A percentile compares a stretch with the other conserved stretches of the same genome.
Evolutionary conservation across 176 grass and related monocot genomes (phyloP).

Genomic region (Calamus simplicifolius): DNA sequence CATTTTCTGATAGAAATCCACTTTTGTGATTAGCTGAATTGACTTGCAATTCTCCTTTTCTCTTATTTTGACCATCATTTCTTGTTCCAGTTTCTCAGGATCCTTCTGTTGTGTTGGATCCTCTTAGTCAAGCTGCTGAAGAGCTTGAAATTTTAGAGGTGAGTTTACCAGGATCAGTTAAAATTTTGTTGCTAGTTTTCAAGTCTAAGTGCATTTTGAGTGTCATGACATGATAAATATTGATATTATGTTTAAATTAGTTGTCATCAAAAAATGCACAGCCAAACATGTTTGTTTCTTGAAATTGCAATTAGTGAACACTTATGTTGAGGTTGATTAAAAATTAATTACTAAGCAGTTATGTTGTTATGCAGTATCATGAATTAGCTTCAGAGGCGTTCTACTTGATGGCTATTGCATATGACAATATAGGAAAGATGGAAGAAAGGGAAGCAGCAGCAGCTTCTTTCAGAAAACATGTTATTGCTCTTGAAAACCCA

Average conservation of each 20-base stretch:
- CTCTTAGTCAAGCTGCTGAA: conserved; percentile 68
- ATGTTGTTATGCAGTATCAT: conserved; percentile 43
- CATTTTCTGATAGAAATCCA: no score
- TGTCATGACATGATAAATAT: neutral
- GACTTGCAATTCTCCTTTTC: neutral
- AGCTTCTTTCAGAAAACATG: conserved; percentile 51
- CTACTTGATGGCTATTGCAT: conserved; percentile 72
- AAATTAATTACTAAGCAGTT: no score
- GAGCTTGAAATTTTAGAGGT: conserved; percentile 88
- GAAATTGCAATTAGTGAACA: no score
- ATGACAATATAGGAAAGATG: conserved; percentile 43
- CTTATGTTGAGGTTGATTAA: no score
- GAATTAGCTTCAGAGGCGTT: conserved; percentile 82
- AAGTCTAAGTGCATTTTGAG: neutral
- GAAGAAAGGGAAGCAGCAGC: conserved; percentile 67
- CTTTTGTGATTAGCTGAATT: neutral
- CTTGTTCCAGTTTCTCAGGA: conserved; percentile 46
- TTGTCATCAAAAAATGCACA: no score
- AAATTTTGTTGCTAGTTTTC: neutral
- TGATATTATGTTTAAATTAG: no score
- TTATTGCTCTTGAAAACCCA: conserved; percentile 40
- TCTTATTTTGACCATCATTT: neutral
- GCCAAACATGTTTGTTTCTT: no score
- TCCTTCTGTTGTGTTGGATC: conserved; percentile 61
- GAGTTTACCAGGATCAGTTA: neutral